These are phyloP conservation scores for Nakaseomyces nivariensis DNA, from an alignment of 1,139 yeast genomes.

Conservation along the genomic window DNA sequence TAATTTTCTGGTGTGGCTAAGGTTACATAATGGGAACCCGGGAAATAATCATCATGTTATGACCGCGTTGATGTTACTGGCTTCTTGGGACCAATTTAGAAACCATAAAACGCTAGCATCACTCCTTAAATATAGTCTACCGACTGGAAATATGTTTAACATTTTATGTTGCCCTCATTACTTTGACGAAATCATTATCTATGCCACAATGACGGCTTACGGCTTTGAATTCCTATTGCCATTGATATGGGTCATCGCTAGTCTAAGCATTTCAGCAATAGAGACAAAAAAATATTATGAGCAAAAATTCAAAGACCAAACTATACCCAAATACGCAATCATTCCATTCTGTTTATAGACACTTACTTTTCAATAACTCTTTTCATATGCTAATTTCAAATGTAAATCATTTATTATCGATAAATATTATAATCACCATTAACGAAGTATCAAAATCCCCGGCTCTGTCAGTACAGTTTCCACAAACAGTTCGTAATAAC, in stretches of 20 bases:
- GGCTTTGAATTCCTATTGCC: conserved; percentile 17
- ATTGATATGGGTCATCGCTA: conserved; percentile 51
- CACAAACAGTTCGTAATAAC: no score
- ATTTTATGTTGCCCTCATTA: conserved; percentile 69
- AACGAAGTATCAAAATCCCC: no score
- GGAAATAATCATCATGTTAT: conserved; percentile 11
- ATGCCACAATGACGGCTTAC: conserved; percentile 34
- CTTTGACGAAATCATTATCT: conserved; percentile 61
- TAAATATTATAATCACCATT: no score
- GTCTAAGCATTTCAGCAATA: conserved; percentile 52
- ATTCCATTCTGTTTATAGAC: conserved; percentile 33
- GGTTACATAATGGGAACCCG: conserved; percentile 16
- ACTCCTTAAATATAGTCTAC: conserved; percentile 58
- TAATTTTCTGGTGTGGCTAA: conserved; percentile 29
- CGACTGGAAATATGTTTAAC: conserved; percentile 43
- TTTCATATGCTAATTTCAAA: no score
- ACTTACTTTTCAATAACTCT: neutral
- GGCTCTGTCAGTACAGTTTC: no score
- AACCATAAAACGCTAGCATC: conserved; percentile 54
- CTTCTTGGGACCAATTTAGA: conserved; percentile 46
- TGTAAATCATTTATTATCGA: no score
- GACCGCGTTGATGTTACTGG: conserved; percentile 32
- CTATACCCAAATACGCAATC: conserved; percentile 25
- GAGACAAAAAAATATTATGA: conserved; percentile 50
- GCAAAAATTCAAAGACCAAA: conserved; percentile 25